These are phyloP conservation scores for Kwoniella mangroviensis DNA, from an alignment of 768 basidiomycete genomes.

Conservation along the genomic window DNA sequence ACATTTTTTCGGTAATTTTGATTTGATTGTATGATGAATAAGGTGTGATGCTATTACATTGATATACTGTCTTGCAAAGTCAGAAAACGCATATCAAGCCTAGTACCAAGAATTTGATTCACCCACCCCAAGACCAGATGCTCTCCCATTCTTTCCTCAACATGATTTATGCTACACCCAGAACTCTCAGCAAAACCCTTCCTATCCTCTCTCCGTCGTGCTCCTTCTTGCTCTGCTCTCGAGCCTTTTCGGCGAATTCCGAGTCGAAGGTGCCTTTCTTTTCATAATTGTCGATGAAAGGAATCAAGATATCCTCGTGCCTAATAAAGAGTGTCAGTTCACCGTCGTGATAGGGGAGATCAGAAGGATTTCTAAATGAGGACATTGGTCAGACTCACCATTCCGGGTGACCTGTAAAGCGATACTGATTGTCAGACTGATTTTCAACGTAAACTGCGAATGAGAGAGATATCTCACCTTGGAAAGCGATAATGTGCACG, in stretches of 20 bases:
- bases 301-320: conserved; percentile 46
- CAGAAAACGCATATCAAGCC: too few species aligned
- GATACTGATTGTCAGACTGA: not conserved
- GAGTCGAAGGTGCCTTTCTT: conserved; percentile 37
- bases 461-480: conserved; percentile 29
- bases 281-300: conserved; percentile 45
- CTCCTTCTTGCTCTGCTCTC: conserved; percentile 27
- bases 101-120: not conserved
- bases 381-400: conserved; percentile 24
- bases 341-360: too few species aligned
- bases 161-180: conserved; percentile 32
- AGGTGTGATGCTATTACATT: too few species aligned
- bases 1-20: too few species aligned
- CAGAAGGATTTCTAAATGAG: too few species aligned
- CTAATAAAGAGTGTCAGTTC: not conserved
- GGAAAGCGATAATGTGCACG: conserved; percentile 46
- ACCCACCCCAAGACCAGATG: not conserved
- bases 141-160: too few species aligned
- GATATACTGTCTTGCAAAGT: too few species aligned
- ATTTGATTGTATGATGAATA: too few species aligned
- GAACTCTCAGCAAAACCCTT: conserved; percentile 32
- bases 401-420: conserved; percentile 41
- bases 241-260: conserved; percentile 38
- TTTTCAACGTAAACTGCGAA: not conserved
- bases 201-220: conserved; percentile 43